Evolutionary conservation across 768 basidiomycete species (phyloP).

Genomic region (Lentinus tigrinus): DNA sequence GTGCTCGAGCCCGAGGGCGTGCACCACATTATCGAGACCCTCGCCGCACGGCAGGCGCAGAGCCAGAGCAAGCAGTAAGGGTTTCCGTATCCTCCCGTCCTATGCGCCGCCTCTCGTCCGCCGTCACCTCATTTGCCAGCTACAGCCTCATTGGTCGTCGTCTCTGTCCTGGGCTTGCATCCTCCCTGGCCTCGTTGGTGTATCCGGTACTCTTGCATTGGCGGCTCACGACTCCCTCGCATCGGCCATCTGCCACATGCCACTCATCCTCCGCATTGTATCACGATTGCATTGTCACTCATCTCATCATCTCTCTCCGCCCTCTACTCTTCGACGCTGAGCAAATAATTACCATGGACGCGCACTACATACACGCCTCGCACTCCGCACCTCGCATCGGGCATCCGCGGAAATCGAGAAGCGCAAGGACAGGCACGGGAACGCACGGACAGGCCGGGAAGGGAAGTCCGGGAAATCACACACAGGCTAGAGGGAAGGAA

Average conservation of each 20-base stretch:
- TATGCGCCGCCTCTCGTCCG: neutral
- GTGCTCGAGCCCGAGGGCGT: constrained; percentile 59
- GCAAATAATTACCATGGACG: neutral
- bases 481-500: neutral
- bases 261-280: neutral
- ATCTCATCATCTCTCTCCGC: neutral
- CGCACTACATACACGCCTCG: no score
- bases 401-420: neutral
- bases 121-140: neutral
- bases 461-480: neutral
- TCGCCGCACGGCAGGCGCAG: constrained; percentile 31
- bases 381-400: no score
- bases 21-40: constrained; percentile 42
- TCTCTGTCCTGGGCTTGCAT: neutral
- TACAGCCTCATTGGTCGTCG: neutral
- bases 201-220: neutral
- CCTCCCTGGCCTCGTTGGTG: neutral
- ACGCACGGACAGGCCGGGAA: neutral
- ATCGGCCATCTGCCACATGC: neutral
- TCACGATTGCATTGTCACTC: neutral
- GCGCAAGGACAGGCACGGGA: neutral
- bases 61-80: constrained; percentile 19
- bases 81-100: neutral
- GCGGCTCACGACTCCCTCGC: neutral
- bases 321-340: neutral